A percentile compares a stretch with the other conserved stretches of the same genome.
Evolutionary conservation across 1,284 basidiomycete species (phyloP).

Genomic region (Inonotus obliquus): DNA sequence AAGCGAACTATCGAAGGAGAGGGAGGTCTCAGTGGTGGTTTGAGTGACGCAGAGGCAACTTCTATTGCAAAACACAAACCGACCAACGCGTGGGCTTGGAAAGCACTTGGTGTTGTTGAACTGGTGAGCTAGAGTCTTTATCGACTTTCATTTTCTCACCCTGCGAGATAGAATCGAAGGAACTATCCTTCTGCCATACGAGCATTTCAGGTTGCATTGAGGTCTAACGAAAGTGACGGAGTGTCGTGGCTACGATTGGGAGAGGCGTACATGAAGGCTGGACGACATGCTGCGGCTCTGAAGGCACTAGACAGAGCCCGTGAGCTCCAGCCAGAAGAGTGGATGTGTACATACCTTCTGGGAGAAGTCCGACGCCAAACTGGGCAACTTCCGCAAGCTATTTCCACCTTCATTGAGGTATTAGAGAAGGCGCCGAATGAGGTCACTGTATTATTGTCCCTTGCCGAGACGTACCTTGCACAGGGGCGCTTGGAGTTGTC

Average conservation of each 20-base stretch:
- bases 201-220: constrained; percentile 84
- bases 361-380: constrained; percentile 84
- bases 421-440: constrained; percentile 55
- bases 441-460: constrained; percentile 67
- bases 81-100: constrained; percentile 96
- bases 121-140: constrained; percentile 50
- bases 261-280: constrained; percentile 86
- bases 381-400: constrained; percentile 72
- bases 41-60: constrained; percentile 41
- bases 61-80: constrained; percentile 57
- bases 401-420: constrained; percentile 62
- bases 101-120: constrained; percentile 91
- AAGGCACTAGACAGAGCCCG: constrained; percentile 81
- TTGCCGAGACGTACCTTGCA: constrained; percentile 73
- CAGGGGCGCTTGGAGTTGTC: constrained; percentile 63
- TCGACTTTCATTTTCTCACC: constrained; percentile 4
- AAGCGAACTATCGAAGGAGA: constrained; percentile 90
- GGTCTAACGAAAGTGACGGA: constrained; percentile 76
- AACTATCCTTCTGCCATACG: constrained; percentile 79
- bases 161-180: constrained; percentile 55
- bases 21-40: constrained; percentile 67
- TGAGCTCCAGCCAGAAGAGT: constrained; percentile 67
- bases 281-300: constrained; percentile 84
- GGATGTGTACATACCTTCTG: constrained; percentile 84
- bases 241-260: constrained; percentile 88